Evolutionary conservation across 2,329 filamentous ascomycete genomes (phyloP).

Genomic region (Talaromyces sp.): DNA sequence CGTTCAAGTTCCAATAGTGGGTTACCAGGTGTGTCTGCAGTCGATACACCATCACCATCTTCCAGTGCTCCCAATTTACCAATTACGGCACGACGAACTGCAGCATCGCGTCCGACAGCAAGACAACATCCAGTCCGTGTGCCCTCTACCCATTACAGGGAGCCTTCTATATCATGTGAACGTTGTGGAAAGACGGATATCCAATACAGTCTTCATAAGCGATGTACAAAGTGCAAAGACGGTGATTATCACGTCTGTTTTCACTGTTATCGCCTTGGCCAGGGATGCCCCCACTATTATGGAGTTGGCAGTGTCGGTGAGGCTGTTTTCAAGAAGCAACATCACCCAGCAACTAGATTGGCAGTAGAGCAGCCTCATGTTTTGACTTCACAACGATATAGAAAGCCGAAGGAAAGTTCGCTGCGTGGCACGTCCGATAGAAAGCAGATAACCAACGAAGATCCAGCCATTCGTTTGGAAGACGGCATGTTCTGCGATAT

Average conservation of each 20-base stretch:
- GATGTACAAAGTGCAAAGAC: slow-evolving; percentile 65
- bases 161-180: slow-evolving; percentile 71
- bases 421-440: slow-evolving; percentile 34
- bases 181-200: slow-evolving; percentile 68
- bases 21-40: slow-evolving; percentile 4
- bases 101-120: slow-evolving; percentile 28
- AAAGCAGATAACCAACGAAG: slow-evolving; percentile 56
- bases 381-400: slow-evolving; percentile 37
- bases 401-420: slow-evolving; percentile 23
- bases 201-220: slow-evolving; percentile 82
- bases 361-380: slow-evolving; percentile 48
- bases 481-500: slow-evolving; percentile 79
- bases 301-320: slow-evolving; percentile 75
- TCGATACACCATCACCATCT: not conserved
- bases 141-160: slow-evolving; percentile 47
- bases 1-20: slow-evolving; percentile 4
- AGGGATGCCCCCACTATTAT: slow-evolving; percentile 81
- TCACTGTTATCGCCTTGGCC: slow-evolving; percentile 70
- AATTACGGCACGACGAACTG: slow-evolving; percentile 14
- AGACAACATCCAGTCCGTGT: slow-evolving; percentile 24
- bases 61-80: slow-evolving; percentile 16
- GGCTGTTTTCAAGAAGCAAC: slow-evolving; percentile 57
- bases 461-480: slow-evolving; percentile 65
- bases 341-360: slow-evolving; percentile 37
- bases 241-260: slow-evolving; percentile 77